Base-by-base conservation (phyloP, 306 rosid genomes). In the Gillenia trifoliata region DNA sequence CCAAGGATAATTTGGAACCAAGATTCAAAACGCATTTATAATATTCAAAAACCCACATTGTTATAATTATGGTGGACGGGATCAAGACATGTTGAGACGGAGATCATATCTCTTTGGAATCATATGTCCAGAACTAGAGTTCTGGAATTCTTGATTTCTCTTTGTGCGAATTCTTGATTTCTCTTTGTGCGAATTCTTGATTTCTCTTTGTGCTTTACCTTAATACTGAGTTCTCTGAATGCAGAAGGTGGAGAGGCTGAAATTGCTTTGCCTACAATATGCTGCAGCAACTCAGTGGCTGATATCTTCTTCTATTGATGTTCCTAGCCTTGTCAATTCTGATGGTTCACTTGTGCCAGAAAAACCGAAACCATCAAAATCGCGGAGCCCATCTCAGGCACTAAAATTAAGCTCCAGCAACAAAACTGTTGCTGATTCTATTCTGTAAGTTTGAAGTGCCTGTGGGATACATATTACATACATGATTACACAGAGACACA, bases 261-360 rank as follows among this genome's bases (percentile, higher is more conserved):
- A 91, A 77, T 84, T 89, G 50, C 85, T 93, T 76, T 91, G 97
- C 87, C 87, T 93, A 68, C 98, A 91, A 45, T 93, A 89, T 78
- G 92, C 97, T 30, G 93, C 98, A 38, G 90, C 97, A 66, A 90
- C 98, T 36, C 94, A 93, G 68, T 93, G 98, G 97, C 82, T 93
- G 75, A 86, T 93, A 59, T 81, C 92, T 66, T 89, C 95, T 63
- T 92, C 93, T 65, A 89, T 90, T 3, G 89, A 83, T 61, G 81
- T 83, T 50, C 82, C 82, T 43, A 79, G 67, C 77, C 78, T 81
- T 59, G 91, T 73, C 30, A 90, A 86, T 47, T 59, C 86, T 31
- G 87, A 80, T 86, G 80, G 65, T 73, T 71, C 87, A 33, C 20
- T 72, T 19, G 62, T 55, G 49, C 77, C 56, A 16, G 83, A 78